Evolutionary conservation across 208 protist genomes (phyloP).

Genomic region (Herpetomonas tarakana): DNA sequence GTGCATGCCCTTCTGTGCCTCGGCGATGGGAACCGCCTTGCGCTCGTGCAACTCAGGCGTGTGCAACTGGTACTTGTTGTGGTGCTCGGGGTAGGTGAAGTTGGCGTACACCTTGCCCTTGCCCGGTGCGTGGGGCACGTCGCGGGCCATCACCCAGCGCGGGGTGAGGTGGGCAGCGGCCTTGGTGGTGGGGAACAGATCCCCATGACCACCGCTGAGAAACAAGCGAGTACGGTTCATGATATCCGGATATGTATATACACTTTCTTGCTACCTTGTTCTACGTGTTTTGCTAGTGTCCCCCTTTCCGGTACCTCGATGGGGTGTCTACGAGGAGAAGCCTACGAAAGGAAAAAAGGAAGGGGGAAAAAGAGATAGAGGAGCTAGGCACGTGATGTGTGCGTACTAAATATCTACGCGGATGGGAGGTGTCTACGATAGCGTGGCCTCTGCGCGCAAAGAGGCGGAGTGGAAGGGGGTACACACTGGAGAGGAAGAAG

Average conservation of each 20-base stretch:
- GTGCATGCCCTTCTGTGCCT: conserved; percentile 5
- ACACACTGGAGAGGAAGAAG: too few relatives aligned
- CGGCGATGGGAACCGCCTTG: conserved; percentile 15
- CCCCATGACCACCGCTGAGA: conserved; percentile 60
- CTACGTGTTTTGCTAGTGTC: too few relatives aligned
- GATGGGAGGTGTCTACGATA: too few relatives aligned
- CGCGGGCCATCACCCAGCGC: conserved; percentile 51
- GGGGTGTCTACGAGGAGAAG: too few relatives aligned
- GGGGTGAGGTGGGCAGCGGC: conserved; percentile 58
- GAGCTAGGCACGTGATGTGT: too few relatives aligned
- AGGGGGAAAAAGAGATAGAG: too few relatives aligned
- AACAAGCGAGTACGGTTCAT: conserved; percentile 34
- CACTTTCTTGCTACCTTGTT: conserved; percentile 1
- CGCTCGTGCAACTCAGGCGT: conserved; percentile 32
- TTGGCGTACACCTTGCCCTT: conserved; percentile 47
- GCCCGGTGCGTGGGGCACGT: conserved; percentile 44
- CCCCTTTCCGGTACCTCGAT: too few relatives aligned
- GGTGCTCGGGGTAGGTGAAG: conserved; percentile 29
- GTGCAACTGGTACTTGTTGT: conserved; percentile 49
- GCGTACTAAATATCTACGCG: too few relatives aligned
- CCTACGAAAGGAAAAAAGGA: too few relatives aligned
- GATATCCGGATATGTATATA: conserved; percentile 1
- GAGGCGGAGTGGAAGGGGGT: too few relatives aligned
- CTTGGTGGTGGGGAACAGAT: conserved; percentile 84
- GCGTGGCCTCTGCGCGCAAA: too few relatives aligned